phyloP scores from a whole-genome alignment of 176 grass and related monocot species.

The Oryza rufipogon region DNA sequence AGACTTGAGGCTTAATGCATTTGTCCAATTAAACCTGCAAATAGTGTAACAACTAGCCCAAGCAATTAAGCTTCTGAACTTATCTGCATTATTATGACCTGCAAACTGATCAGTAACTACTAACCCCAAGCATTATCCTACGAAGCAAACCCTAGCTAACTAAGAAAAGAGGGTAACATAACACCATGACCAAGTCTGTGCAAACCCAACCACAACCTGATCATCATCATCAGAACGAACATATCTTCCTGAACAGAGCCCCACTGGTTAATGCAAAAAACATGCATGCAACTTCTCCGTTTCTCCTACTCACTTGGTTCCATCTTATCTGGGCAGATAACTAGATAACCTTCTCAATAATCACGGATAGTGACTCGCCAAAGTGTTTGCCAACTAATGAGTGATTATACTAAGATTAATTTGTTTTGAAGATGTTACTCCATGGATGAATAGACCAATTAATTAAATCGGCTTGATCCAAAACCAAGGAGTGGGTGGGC shows the following conservation, averaged over 20 bases:
- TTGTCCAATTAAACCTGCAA: too few species aligned
- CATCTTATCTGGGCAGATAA: background rate
- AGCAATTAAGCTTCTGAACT: too few species aligned
- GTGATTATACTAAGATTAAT: background rate
- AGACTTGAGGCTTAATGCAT: too few species aligned
- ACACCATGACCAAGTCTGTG: background rate
- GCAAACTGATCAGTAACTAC: too few species aligned
- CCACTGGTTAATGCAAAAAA: background rate
- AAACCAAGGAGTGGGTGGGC: background rate
- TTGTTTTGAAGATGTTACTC: background rate
- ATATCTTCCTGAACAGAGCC: background rate
- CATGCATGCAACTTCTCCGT: background rate
- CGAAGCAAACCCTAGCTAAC: too few species aligned
- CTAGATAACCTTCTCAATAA: background rate
- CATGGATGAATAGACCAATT: background rate
- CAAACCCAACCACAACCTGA: background rate
- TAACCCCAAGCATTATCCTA: too few species aligned
- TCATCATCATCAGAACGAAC: background rate
- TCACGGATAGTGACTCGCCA: background rate
- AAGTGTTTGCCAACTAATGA: background rate
- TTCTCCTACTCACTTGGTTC: background rate
- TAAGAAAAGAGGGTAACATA: background rate
- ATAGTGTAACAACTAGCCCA: too few species aligned
- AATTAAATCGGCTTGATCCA: background rate
- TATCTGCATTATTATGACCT: too few species aligned